Percentiles rank a stretch among this genome's conserved stretches.
Evolutionary conservation across 1,284 basidiomycete genomes (phyloP).

Genomic region (Cryptococcus deneoformans): DNA sequence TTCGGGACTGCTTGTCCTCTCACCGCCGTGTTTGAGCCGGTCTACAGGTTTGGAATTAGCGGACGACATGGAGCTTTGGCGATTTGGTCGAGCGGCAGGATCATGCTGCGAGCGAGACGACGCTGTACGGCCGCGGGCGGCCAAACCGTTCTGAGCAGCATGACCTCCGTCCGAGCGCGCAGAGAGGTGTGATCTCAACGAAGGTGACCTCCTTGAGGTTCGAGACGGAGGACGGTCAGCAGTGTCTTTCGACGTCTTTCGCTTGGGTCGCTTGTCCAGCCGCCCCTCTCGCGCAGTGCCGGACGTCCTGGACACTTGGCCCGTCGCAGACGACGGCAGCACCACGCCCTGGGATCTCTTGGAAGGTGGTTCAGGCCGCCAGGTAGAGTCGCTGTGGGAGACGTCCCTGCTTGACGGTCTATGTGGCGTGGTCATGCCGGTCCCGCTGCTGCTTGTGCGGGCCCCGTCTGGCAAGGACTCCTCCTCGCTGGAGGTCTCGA

Average conservation of each 20-base stretch:
- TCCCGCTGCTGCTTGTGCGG: neutral
- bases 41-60: neutral
- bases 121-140: neutral
- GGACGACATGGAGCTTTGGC: neutral
- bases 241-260: conserved; percentile 4
- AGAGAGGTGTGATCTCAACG: neutral
- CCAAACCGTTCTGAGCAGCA: neutral
- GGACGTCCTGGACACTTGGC: too few relatives aligned
- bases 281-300: conserved; percentile 1
- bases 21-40: neutral
- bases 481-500: conserved; percentile 34
- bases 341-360: conserved; percentile 22
- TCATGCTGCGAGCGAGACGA: neutral
- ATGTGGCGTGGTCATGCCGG: neutral
- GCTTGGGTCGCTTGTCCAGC: neutral
- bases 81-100: neutral
- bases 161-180: neutral
- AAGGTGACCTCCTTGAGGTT: conserved; percentile 1
- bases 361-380: neutral
- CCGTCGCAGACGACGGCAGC: conserved; percentile 1
- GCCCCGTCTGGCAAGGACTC: conserved; percentile 7
- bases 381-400: neutral
- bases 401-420: too few relatives aligned
- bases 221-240: neutral
- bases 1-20: conserved; percentile 14